Base-by-base conservation (phyloP, 2,329 filamentous ascomycete species). In the Alternaria sp. region DNA sequence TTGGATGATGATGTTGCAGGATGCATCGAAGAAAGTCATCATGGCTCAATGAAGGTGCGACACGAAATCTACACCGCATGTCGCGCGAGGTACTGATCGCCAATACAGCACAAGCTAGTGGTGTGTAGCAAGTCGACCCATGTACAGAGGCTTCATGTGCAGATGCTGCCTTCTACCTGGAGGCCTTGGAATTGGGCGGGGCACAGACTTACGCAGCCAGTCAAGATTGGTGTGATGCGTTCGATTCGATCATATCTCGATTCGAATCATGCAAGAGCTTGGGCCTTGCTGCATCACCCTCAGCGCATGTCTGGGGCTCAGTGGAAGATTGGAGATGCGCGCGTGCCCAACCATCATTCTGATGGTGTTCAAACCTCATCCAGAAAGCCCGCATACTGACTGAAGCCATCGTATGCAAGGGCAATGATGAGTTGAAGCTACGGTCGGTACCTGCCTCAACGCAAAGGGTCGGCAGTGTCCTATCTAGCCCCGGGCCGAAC, bases 391-490 rank as follows among this genome's bases (percentile, higher is more conserved):
- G 55, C 55, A 54, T 55, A n/a, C 3, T 30, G 20, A 18, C 1
- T 23, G 25, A 33, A 58, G 20, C 8, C 26, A 45, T 53, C 41
- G 18, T 26, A 26, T 14, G 47, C 18, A 37, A 23, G 26, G 12
- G 56, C 55, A 44, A 46, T 30, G 15, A 59, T 49, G 28, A 55
- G 18, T 33, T 45, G 21, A 21, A 18, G 45, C 45, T 58, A 23
- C 37, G 26, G n/a, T 57, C 41, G 55, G 60, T 62, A 47, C 60
- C 60, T 59, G 60, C 55, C 51, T 59, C 25, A 21, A 25, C 25
- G 12, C 25, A 28, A 44, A 51, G 15, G 41, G 23, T 5, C 41
- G 54, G n/a, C 30, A 41, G 33, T 30, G 14, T 12, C 26, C 44
- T 53, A 9, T 21, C 49, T 26, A 18, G 11, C 47, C 23, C 23